These are phyloP conservation scores for Pseudonectria foliicola DNA, from an alignment of 2,329 filamentous ascomycete genomes.

Conservation along the genomic window DNA sequence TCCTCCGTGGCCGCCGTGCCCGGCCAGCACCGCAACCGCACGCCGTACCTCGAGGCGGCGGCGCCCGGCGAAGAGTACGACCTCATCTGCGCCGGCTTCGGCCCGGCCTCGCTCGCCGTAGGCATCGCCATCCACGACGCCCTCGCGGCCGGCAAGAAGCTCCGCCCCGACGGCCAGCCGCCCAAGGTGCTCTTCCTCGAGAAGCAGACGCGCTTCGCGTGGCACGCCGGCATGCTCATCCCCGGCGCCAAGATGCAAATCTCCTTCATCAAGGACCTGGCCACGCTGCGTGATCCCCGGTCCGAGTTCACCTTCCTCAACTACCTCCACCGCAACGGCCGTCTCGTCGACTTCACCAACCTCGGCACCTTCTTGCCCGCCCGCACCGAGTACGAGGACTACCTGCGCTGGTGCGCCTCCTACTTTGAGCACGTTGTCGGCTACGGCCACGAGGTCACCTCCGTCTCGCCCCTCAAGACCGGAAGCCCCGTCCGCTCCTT, in stretches of 20 bases:
- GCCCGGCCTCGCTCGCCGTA: constrained; percentile 82
- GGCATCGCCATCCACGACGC: constrained; percentile 83
- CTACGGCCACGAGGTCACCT: constrained; percentile 72
- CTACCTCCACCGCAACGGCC: constrained; percentile 73
- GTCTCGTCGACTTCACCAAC: constrained; percentile 89
- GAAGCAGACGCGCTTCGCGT: constrained; percentile 74
- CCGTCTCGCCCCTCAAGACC: constrained; percentile 55
- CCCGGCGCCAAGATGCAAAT: constrained; percentile 96
- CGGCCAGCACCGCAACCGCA: constrained; percentile 13
- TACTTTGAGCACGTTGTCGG: constrained; percentile 67
- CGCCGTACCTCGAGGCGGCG: constrained; percentile 16
- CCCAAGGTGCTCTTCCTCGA: constrained; percentile 84
- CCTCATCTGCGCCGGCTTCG: constrained; percentile 85
- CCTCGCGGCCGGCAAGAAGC: constrained; percentile 43
- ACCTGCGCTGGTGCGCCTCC: constrained; percentile 84
- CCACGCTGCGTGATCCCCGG: constrained; percentile 77
- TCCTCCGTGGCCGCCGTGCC: constrained; percentile 11
- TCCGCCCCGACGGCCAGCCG: constrained; percentile 33
- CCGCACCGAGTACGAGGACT: constrained; percentile 87
- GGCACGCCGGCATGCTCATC: constrained; percentile 94
- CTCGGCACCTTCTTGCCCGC: constrained; percentile 81
- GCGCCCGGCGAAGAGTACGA: constrained; percentile 63
- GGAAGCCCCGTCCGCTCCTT: constrained; percentile 56
- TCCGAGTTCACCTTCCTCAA: constrained; percentile 95
- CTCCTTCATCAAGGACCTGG: constrained; percentile 93